Conservation (phyloP, 1,284 basidiomycete genomes). For the Heterobasidion annosum region DNA sequence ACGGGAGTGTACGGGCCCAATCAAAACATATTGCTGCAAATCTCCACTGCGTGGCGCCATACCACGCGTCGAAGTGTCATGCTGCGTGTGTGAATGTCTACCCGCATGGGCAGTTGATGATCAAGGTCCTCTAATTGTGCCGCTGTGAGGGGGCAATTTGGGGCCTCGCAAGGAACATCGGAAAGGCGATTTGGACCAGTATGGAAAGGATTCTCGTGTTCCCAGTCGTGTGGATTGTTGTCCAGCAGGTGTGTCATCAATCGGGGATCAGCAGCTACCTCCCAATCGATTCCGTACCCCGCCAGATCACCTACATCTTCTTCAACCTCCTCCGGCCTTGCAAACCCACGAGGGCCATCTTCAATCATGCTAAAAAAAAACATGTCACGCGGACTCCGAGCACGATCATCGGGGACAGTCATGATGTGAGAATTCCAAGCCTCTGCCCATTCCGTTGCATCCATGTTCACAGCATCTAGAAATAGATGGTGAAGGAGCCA, state of each 20-base stretch:
- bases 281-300: constrained; percentile 18
- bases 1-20: too few species aligned
- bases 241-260: constrained; percentile 11
- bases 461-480: constrained; percentile 12
- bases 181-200: background rate
- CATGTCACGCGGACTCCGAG: constrained; percentile 12
- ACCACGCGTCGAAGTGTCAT: too few species aligned
- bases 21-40: too few species aligned
- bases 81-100: too few species aligned
- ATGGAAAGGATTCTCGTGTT: background rate
- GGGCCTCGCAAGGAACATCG: background rate
- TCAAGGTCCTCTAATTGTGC: background rate
- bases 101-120: too few species aligned
- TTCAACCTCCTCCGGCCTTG: background rate
- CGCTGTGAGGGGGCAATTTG: background rate
- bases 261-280: constrained; percentile 8
- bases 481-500: constrained; percentile 23
- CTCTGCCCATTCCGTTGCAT: constrained; percentile 12
- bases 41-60: too few species aligned
- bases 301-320: constrained; percentile 9
- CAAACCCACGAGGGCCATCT: constrained; percentile 12
- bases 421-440: constrained; percentile 16
- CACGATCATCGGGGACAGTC: constrained; percentile 4
- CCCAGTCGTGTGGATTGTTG: constrained; percentile 7
- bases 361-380: constrained; percentile 13